Conservation (phyloP, 306 rosid genomes). For the Dalbergia oliveri region DNA sequence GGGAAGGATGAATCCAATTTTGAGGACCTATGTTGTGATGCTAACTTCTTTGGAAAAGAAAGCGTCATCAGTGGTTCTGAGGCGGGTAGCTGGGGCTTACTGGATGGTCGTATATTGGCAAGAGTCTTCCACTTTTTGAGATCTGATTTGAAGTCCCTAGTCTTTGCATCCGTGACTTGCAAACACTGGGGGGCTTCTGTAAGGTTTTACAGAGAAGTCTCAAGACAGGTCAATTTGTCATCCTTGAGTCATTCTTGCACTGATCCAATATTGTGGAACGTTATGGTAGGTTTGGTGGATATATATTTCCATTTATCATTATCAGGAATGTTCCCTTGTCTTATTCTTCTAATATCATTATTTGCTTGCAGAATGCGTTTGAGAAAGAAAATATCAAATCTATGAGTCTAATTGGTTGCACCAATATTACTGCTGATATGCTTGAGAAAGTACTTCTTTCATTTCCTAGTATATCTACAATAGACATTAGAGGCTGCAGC, state of each 20-base stretch:
- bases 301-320: conserved; percentile 38
- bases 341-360: conserved; percentile 43
- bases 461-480: conserved; percentile 71
- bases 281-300: conserved; percentile 69
- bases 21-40: conserved; percentile 80
- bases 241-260: conserved; percentile 82
- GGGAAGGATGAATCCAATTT: conserved; percentile 65
- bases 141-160: conserved; percentile 79
- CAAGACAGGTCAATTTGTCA: conserved; percentile 83
- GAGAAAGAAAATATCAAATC: conserved; percentile 77
- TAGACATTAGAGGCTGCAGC: conserved; percentile 91
- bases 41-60: conserved; percentile 57
- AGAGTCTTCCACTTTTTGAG: conserved; percentile 82
- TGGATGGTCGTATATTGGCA: conserved; percentile 80
- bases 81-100: conserved; percentile 74
- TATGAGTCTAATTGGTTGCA: conserved; percentile 78
- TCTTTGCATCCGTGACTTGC: conserved; percentile 82
- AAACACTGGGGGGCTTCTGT: conserved; percentile 87
- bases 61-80: conserved; percentile 56
- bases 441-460: conserved; percentile 85
- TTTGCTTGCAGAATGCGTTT: conserved; percentile 77
- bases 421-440: conserved; percentile 67
- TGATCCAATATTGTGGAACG: conserved; percentile 66
- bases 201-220: conserved; percentile 73
- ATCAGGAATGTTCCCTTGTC: conserved; percentile 36